These are phyloP conservation scores for Trichoderma atrobrunneum DNA, from an alignment of 2,329 filamentous ascomycete species.

Conservation along the genomic window DNA sequence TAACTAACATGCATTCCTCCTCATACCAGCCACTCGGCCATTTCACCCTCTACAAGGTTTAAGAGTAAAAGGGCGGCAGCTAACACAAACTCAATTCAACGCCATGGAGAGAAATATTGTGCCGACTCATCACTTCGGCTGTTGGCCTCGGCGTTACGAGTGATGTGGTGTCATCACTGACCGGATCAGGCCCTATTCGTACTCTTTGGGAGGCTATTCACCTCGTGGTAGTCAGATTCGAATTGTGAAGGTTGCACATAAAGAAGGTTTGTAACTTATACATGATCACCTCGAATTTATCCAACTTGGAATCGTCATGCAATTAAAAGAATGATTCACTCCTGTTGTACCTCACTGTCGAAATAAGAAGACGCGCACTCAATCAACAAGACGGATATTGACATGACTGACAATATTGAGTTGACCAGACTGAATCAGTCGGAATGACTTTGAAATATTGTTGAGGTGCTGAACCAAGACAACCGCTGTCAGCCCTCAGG, in stretches of 20 bases:
- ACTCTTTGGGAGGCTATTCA: too few species aligned
- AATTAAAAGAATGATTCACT: background rate
- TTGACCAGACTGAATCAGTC: background rate
- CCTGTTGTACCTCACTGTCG: background rate
- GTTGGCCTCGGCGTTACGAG: background rate
- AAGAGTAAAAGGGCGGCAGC: background rate
- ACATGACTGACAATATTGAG: background rate
- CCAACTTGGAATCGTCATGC: background rate
- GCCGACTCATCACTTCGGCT: background rate
- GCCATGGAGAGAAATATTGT: background rate
- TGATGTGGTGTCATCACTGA: background rate
- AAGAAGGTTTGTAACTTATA: background rate
- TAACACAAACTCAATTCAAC: background rate
- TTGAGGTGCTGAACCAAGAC: background rate
- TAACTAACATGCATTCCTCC: background rate
- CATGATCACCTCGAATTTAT: background rate
- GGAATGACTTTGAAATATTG: background rate
- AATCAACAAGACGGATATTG: background rate
- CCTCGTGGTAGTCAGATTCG: too few species aligned
- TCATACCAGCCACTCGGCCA: background rate
- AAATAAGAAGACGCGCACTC: accelerated
- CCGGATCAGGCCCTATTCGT: accelerated
- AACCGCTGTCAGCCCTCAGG: background rate
- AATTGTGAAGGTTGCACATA: background rate
- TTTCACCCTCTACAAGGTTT: background rate